Base-by-base conservation (phyloP, 2,329 filamentous ascomycete genomes). In the Ophiostoma montium region DNA sequence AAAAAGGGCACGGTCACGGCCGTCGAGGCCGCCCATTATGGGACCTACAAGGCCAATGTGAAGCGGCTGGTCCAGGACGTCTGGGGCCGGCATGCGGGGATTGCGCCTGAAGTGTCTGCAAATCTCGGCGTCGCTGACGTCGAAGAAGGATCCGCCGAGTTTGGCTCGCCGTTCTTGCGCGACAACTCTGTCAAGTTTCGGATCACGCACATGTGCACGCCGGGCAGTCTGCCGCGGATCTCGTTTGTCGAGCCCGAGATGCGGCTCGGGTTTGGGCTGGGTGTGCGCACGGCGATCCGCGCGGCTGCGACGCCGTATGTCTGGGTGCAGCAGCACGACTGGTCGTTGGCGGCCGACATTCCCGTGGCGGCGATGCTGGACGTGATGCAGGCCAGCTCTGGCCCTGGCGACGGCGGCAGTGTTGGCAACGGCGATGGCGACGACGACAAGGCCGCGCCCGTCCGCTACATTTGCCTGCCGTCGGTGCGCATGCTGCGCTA, bases 321-420 rank as follows among this genome's bases (percentile, higher is more conserved):
- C 15, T 77, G 74, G 73, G 60, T 77, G 0, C 73, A 76, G 53
- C 74, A 77, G 59, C 74, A 77, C 55, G 74, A 77, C 59, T 77
- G 74, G 74, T 62, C 65, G 6, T 59, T 77, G 0, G 62, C 67
- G 15, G 59, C 65, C 2, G 60, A 67, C 43, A 63, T 77, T 3
- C 72, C 72, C 0, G 51, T 75, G 2, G 50, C 54, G 1, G 55
- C 65, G 1, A 57, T 76, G 13, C 55, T 77, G 2, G 59, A 66
- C 2, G 61, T 71, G 35, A 76, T 77, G 72, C 56, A 57, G 46
- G 53, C n/a, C n/a, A n/a, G n/a, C n/a, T n/a, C n/a, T n/a, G n/a
- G n/a, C n/a, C n/a, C n/a, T n/a, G n/a, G n/a, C n/a, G n/a, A n/a
- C n/a, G n/a, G n/a, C n/a, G n/a, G n/a, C n/a, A n/a, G n/a, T n/a